Percentiles rank a stretch among this genome's conserved stretches.
Conservation (phyloP, 1,284 basidiomycete species). For the Trichosporon asahii region DNA sequence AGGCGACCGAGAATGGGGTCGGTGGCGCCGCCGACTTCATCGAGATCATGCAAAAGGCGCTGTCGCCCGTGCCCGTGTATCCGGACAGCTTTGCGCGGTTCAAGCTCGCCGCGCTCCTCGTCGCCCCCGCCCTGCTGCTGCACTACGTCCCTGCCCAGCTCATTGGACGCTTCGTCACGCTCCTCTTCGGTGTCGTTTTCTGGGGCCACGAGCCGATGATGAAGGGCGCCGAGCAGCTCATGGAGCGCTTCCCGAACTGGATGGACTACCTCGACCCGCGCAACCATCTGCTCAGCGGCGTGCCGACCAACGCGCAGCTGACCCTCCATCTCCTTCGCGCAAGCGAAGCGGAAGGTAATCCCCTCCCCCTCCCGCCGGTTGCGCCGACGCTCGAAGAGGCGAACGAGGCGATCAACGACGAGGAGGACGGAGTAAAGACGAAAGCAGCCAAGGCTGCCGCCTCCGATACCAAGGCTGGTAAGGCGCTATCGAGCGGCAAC, state of each 20-base stretch:
- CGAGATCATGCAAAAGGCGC: slow-evolving; percentile 51
- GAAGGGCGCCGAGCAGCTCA: slow-evolving; percentile 49
- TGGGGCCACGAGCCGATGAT: slow-evolving; percentile 57
- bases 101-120: slow-evolving; percentile 50
- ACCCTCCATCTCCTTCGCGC: slow-evolving; percentile 58
- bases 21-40: slow-evolving; percentile 50
- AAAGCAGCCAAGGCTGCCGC: slow-evolving; percentile 25
- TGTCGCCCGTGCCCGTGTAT: slow-evolving; percentile 50
- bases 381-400: slow-evolving; percentile 47
- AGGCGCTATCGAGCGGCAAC: no score
- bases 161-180: slow-evolving; percentile 53
- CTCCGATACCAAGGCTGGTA: slow-evolving; percentile 25
- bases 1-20: slow-evolving; percentile 48
- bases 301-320: slow-evolving; percentile 61
- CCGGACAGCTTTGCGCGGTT: slow-evolving; percentile 49
- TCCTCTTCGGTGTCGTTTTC: slow-evolving; percentile 56
- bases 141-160: slow-evolving; percentile 53
- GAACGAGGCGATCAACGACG: slow-evolving; percentile 32
- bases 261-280: slow-evolving; percentile 37
- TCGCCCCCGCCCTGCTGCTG: slow-evolving; percentile 49
- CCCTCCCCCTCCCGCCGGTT: slow-evolving; percentile 48
- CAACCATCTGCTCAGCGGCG: slow-evolving; percentile 55
- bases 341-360: slow-evolving; percentile 50
- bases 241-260: slow-evolving; percentile 56
- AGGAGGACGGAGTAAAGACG: slow-evolving; percentile 33